Base-by-base conservation (phyloP, 495 filamentous ascomycete species). In the Aspergillus conjunctus region DNA sequence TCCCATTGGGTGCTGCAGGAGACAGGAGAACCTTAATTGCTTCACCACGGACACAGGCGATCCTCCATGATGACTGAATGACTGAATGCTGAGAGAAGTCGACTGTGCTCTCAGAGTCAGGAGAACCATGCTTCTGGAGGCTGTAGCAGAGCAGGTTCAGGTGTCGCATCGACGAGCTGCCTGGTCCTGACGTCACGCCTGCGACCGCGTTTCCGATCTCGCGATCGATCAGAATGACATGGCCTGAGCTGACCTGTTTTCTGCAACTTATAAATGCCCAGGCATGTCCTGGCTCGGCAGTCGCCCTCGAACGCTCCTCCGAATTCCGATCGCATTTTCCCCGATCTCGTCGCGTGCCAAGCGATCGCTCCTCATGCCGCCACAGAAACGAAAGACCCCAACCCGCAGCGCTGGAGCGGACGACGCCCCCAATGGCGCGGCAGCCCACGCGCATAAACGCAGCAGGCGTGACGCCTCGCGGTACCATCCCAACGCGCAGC, bases 401-500 rank as follows among this genome's bases (percentile, higher is more conserved):
- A 58, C 61, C 45, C 45, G 60, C 33, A 39, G 59, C 2, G 1
- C 26, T 12, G 54, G 20, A 39, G 50, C 32, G 20, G 22, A 43
- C 43, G 37, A 51, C n/a, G 18, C 34, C 21, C 45, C 60, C 20
- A 64, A 63, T 57, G 55, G 56, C 41, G 51, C 57, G 21, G 30
- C 56, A 1, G 30, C 56, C 0, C 53, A 53, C 15, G 51, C 54
- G 0, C 64, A 22, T 30, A 73, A 71, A 48, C 64, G 63, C 48
- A 61, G 66, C 5, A 52, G 33, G 9, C 41, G 61, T 0, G 70
- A 71, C 51, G n/a, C 71, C 32, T 58, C 52, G 1, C 54, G 62
- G 14, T 72, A 72, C 12, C 76, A 79, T 59, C 73, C 70, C n/a
- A 71, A 73, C 48, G 70, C 77, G 4, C 65, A 73, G 48, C 67